These are phyloP conservation scores for Eleusine indica DNA, from an alignment of 176 grass and related monocot genomes.

Conservation along the genomic window DNA sequence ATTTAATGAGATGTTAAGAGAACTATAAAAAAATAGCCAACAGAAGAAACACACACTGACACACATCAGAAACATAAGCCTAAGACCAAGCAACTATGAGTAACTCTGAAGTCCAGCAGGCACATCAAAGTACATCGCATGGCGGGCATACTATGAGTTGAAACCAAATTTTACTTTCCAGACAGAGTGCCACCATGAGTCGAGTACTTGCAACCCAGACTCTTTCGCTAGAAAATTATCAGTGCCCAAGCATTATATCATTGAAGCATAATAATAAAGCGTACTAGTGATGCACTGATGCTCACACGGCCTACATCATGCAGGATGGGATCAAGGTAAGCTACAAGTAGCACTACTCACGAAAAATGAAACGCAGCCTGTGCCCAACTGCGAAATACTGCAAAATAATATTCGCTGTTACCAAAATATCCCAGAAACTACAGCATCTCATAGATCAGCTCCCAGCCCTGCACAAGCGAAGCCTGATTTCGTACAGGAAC, in stretches of 20 bases:
- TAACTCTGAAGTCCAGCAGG: neutral
- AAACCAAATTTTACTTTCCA: neutral
- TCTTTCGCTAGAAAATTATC: neutral
- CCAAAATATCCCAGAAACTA: neutral
- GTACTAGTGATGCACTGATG: neutral
- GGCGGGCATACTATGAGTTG: neutral
- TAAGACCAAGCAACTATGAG: neutral
- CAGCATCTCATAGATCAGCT: neutral
- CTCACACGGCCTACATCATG: neutral
- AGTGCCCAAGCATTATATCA: neutral
- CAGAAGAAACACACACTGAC: neutral
- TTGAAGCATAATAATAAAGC: neutral
- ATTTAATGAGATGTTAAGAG: neutral
- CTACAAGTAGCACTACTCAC: neutral
- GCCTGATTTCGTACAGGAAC: neutral
- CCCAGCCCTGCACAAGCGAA: neutral
- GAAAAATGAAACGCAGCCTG: neutral
- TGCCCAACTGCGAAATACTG: neutral
- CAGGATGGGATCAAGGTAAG: neutral
- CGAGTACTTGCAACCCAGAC: neutral
- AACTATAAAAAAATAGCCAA: neutral
- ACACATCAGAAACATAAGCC: neutral
- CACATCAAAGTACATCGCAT: neutral
- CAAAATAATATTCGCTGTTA: neutral
- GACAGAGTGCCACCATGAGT: neutral